These are phyloP conservation scores for Penicillium sp. DNA, from an alignment of 2,329 filamentous ascomycete species.

Conservation along the genomic window DNA sequence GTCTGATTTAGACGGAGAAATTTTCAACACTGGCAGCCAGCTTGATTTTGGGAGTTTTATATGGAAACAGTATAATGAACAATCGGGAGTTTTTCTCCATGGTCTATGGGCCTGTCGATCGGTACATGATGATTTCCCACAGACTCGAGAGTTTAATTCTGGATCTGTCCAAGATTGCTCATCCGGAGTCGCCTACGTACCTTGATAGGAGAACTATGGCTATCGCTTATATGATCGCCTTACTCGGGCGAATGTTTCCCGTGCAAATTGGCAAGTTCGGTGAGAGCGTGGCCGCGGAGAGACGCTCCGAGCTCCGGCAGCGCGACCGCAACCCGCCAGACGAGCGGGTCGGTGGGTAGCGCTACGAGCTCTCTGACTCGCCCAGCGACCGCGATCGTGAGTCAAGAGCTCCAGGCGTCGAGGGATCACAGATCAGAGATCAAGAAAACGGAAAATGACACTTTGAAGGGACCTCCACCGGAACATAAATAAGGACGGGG, in stretches of 20 bases:
- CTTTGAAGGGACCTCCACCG: background rate
- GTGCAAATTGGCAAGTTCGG: slow-evolving; percentile 15
- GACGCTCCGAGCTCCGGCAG: slow-evolving; percentile 28
- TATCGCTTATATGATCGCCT: slow-evolving; percentile 12
- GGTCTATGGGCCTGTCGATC: no score
- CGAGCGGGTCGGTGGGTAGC: slow-evolving; percentile 22
- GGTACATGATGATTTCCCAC: no score
- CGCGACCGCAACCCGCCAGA: slow-evolving; percentile 11
- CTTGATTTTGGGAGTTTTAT: background rate
- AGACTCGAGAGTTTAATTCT: background rate
- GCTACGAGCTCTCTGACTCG: slow-evolving; percentile 17
- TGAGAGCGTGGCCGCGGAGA: slow-evolving; percentile 21
- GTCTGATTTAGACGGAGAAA: slow-evolving; percentile 17
- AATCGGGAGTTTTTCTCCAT: background rate
- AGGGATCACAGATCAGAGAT: background rate
- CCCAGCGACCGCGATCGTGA: slow-evolving; percentile 13
- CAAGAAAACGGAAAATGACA: slow-evolving; percentile 1
- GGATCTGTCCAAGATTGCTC: background rate
- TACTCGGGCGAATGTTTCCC: slow-evolving; percentile 22
- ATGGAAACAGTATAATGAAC: background rate
- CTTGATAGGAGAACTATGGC: background rate
- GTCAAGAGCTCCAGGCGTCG: slow-evolving; percentile 6
- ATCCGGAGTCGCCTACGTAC: background rate
- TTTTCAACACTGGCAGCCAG: slow-evolving; percentile 23
- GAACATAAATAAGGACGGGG: slow-evolving; percentile 2